Percentiles rank a stretch among this genome's conserved stretches.
These are phyloP conservation scores for Fusarium illudens DNA, from an alignment of 2,329 filamentous ascomycete genomes.

Conservation along the genomic window DNA sequence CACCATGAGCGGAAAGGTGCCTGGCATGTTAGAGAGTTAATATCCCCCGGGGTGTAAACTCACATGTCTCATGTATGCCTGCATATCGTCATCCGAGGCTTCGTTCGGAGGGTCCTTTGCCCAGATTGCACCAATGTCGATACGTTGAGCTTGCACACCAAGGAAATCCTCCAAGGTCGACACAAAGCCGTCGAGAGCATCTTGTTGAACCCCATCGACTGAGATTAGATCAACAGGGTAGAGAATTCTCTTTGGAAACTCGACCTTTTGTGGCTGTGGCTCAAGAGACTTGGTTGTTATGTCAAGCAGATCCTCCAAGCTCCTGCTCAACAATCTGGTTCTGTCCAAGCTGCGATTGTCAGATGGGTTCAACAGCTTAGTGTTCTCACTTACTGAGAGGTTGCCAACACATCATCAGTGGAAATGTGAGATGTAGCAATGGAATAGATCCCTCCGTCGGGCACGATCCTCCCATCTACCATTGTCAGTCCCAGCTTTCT, in stretches of 20 bases:
- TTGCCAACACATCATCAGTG: conserved; percentile 11
- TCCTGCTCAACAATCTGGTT: conserved; percentile 37
- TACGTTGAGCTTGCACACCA: conserved; percentile 3
- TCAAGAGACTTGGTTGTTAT: conserved; percentile 14
- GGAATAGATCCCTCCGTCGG: conserved; percentile 45
- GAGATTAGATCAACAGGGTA: conserved; percentile 39
- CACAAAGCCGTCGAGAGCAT: conserved; percentile 36
- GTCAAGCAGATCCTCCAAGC: conserved; percentile 38
- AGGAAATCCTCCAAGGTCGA: conserved; percentile 35
- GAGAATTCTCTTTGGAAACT: conserved; percentile 34
- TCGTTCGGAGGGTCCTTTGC: conserved; percentile 9
- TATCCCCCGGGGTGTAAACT: background rate
- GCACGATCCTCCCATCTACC: conserved; percentile 33
- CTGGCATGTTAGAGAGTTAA: conserved; percentile 32
- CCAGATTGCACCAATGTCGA: conserved; percentile 36
- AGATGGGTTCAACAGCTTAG: background rate
- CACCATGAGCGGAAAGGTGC: conserved; percentile 44
- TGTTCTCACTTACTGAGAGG: conserved; percentile 33
- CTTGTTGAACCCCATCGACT: conserved; percentile 6
- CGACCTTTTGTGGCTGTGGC: background rate
- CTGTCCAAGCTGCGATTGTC: conserved; percentile 32
- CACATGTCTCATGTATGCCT: conserved; percentile 44
- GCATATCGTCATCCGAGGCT: conserved; percentile 20
- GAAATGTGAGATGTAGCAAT: conserved; percentile 37
- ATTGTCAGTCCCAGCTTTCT: conserved; percentile 23